Evolutionary conservation across 2,329 filamentous ascomycete genomes (phyloP).

Genomic region (Hyphodiscus sp.): DNA sequence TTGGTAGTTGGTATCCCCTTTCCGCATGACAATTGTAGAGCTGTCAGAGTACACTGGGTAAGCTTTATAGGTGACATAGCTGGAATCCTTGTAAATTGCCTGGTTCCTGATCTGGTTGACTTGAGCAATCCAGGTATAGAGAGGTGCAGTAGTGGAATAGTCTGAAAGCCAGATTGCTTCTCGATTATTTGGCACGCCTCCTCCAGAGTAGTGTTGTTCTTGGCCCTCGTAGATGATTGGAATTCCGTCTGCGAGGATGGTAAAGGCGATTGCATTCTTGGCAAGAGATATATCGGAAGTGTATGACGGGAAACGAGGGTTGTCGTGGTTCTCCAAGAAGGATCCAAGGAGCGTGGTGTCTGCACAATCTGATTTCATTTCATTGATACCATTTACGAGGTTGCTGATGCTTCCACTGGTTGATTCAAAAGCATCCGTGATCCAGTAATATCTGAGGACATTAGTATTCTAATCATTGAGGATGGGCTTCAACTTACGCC

Average conservation of each 20-base stretch:
- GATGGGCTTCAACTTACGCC: conserved; percentile 24
- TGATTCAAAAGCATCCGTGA: conserved; percentile 25
- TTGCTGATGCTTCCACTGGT: conserved; percentile 25
- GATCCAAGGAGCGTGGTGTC: conserved; percentile 35
- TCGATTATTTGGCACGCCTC: conserved; percentile 34
- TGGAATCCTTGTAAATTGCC: conserved; percentile 18
- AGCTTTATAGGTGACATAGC: conserved; percentile 24
- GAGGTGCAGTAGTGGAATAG: conserved; percentile 32
- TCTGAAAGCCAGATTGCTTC: conserved; percentile 39
- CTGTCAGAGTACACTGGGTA: conserved; percentile 22
- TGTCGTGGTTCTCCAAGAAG: conserved; percentile 35
- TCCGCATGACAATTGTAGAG: conserved; percentile 24
- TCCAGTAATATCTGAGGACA: conserved; percentile 19
- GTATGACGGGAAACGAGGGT: conserved; percentile 19
- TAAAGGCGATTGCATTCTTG: conserved; percentile 44
- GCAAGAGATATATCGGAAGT: conserved; percentile 27
- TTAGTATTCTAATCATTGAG: background rate
- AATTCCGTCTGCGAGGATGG: conserved; percentile 43
- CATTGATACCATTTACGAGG: conserved; percentile 25
- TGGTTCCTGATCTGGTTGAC: conserved; percentile 25
- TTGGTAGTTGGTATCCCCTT: conserved; percentile 19
- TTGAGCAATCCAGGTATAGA: conserved; percentile 35
- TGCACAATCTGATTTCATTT: conserved; percentile 20
- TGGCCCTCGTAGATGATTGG: conserved; percentile 49
- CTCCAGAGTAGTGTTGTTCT: conserved; percentile 42